Base-by-base conservation (phyloP, 805 yeast genomes). In the Ogataea kodamae region DNA sequence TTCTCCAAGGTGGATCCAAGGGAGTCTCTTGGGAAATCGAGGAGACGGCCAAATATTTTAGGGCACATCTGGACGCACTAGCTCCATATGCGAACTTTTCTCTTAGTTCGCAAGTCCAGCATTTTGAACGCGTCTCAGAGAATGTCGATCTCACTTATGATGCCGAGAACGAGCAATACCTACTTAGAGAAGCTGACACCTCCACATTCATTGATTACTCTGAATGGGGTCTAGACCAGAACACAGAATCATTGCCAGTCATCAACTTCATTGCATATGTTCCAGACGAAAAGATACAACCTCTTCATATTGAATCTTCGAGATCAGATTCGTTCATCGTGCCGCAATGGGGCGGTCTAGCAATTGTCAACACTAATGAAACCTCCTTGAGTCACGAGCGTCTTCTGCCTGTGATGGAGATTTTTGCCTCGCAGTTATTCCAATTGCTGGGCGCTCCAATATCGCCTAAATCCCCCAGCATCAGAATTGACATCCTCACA, bases 331-430 rank as follows among this genome's bases (percentile, higher is more conserved):
- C 79, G 35, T 88, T 81, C 51, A 57, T 83, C 28, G 75, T 90
- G 14, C 95, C 96, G 6, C 95, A 84, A 59, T 89, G 95, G 85
- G 94, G 92, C 8, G 96, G 96, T 42, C 74, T 85, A 37, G 57
- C 64, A 50, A 63, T 81, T 43, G 52, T 62, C 54, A 68, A 80
- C 50, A 37, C 55, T 23, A 60, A 61, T 6, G 34, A 40, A 13
- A 10, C 20, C 43, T 43, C 46, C 2, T 45, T 80, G n/a, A 46
- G 59, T 2, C 55, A 59, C 21, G 59, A 52, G 2, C 79, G 73
- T 20, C 62, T 88, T 35, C 49, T 60, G 7, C 78, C 81, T 1
- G 60, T 78, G 1, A 59, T 87, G 55, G 83, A 81, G 42, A 67
- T 69, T 1, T 89, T 89, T 57, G 70, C 87, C 2, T 72, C 82